Base-by-base conservation (phyloP, 139 green algal genomes). In the Tetradesmus obliquus region DNA sequence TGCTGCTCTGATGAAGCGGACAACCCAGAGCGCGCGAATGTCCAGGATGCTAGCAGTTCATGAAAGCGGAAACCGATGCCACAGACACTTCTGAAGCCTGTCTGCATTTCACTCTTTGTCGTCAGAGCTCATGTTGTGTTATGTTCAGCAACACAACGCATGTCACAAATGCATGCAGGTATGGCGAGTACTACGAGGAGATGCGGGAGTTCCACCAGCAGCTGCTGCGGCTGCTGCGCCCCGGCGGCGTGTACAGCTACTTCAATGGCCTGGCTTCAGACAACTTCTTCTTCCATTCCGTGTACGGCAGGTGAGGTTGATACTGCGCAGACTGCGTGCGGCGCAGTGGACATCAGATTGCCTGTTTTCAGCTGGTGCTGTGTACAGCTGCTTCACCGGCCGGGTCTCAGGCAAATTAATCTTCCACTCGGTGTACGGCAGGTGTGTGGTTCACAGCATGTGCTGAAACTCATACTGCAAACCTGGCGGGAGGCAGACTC, bases 261-360 rank as follows among this genome's bases (percentile, higher is more conserved):
- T 99, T 99, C 95, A 99, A 99, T 93, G 97, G 97, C 19, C 89
- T 99, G 32, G 95, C 94, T 8, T 95, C 95, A 0, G 95, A 98
- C 93, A 98, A 98, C 93, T 91, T 95, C 24, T 98, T 98, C 89
- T 98, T 99, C 93, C 97, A 99, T 88, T 93, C 94, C 20, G 98
- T 99, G 54, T 98, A 97, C 74, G 95, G 95, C 81, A 90, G 71
- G 88, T 93, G 45, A 1, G 88, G 9, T 5, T 10, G 12, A 66
- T 20, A 82, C 12, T 45, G 55, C 5, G 22, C 7, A 24, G 5
- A 54, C 79, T 82, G 60, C 60, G 54, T 79, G 15, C 51, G 82
- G 69, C 17, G 69, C 69, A 79, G 69, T 79, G 69, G 15, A 15
- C 69, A 79, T 15, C 69, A 79, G 69, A 19, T 15, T 79, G 69